Conservation (phyloP, 306 rosid genomes). For the Quercus suber region DNA sequence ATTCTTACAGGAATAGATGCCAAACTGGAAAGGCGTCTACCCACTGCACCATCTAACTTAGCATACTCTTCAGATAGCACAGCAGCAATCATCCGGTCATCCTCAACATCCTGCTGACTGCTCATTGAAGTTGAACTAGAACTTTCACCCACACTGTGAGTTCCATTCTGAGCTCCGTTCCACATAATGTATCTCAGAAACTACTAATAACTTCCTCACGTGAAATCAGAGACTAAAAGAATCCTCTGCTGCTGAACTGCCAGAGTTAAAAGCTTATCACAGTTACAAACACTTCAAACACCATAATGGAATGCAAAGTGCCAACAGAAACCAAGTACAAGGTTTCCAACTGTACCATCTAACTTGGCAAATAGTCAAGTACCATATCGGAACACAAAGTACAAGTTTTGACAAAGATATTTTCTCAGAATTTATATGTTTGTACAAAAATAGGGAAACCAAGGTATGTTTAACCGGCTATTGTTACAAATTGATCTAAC, state of each 20-base stretch:
- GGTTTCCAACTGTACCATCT: too few relatives aligned
- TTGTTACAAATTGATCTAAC: not conserved
- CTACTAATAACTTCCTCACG: constrained; percentile 1
- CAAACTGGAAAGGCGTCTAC: constrained; percentile 61
- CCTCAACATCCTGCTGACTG: constrained; percentile 54
- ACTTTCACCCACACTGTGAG: constrained; percentile 46
- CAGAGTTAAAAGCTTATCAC: not conserved
- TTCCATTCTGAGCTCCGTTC: constrained; percentile 44
- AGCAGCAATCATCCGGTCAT: constrained; percentile 82
- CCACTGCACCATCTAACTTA: constrained; percentile 60
- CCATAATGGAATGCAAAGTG: not conserved
- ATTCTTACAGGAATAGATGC: constrained; percentile 65
- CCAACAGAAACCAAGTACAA: not conserved
- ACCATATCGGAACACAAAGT: not conserved
- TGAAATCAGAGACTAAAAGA: not conserved
- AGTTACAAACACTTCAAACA: not conserved
- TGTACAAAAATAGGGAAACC: not conserved
- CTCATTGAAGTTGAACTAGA: constrained; percentile 62
- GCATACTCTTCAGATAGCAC: constrained; percentile 81
- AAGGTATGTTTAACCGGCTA: not conserved
- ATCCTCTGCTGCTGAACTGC: constrained; percentile 5
- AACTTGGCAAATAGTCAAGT: not conserved
- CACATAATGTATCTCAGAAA: constrained; percentile 24
- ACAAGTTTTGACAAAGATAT: not conserved
- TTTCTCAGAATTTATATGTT: not conserved